Evolutionary conservation across 805 yeast genomes (phyloP), one percentile per base, ranked within the genome.

Genomic region (Monosporozyma aquatica): DNA sequence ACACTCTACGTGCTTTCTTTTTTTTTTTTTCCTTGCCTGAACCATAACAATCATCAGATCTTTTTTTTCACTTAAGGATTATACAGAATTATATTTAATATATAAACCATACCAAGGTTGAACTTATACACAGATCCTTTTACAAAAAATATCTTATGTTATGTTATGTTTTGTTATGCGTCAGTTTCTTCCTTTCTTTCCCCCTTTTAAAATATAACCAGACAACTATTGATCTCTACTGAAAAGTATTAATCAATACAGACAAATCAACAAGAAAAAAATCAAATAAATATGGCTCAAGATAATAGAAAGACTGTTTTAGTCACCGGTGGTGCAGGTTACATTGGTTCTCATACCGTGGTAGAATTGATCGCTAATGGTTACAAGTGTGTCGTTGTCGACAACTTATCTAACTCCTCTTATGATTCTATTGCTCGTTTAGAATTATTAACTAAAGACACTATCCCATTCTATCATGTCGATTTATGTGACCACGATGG

Each of bases 251-350:
- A 24, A 36, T 13, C 21, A 34, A 18, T 24, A 26, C 34, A 41
- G 26, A 25, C 14, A 25, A 27, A 24, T 3, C 11, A 23, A 23
- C 21, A 38, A 45, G 30, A 15, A 33, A 33, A 15, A n/a, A 41
- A 34, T 40, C 38, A 18, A 28, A 33, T 15, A 34, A n/a, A n/a
- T n/a, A 40, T 37, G 39, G 20, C 29, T 10, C 20, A 33, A 17
- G 38, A 29, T 32, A 30, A 25, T 18, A 61, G 58, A 40, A 68
- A 67, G 57, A 37, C 44, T 29, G 76, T 80, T 36, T 67, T 82
- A 42, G 89, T 84, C 23, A 82, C 92, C 18, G 94, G 94, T 36
- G 94, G 94, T 38, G 85, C 90, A 22, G 92, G 95, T 17, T 84
- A 84, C 63, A 82, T 85, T 54, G 94, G 92, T 21, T 80, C 90